These are phyloP conservation scores for Exophiala phaeomuriformis DNA, from an alignment of 2,329 filamentous ascomycete genomes.

Conservation along the genomic window DNA sequence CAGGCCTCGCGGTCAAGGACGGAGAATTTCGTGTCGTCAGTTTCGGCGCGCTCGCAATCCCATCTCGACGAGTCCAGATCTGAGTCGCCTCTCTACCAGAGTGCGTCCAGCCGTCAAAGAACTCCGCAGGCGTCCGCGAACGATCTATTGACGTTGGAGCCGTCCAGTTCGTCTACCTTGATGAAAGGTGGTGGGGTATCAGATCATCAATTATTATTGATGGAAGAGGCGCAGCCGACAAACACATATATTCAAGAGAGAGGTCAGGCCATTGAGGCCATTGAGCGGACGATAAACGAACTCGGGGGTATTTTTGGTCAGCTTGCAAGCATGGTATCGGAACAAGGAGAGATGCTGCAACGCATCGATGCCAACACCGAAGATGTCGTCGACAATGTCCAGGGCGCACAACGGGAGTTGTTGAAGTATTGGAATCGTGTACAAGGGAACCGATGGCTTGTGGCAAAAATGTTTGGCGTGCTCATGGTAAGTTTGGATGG, in stretches of 20 bases:
- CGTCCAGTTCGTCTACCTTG: conserved; percentile 46
- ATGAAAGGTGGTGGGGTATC: conserved; percentile 51
- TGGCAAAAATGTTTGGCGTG: conserved; percentile 74
- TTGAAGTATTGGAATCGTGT: conserved; percentile 96
- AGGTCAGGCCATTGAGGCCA: conserved; percentile 92
- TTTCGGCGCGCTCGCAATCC: conserved; percentile 66
- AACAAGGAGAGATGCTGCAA: conserved; percentile 97
- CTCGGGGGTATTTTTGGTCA: conserved; percentile 90
- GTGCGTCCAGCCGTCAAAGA: conserved; percentile 51
- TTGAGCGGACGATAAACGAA: conserved; percentile 90
- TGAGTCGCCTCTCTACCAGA: conserved; percentile 79
- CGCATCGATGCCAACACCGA: conserved; percentile 86
- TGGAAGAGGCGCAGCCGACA: conserved; percentile 81
- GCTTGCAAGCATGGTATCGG: conserved; percentile 90
- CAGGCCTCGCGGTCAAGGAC: conserved; percentile 86
- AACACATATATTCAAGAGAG: conserved; percentile 90
- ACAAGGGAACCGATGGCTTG: conserved; percentile 89
- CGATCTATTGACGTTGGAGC: conserved; percentile 78
- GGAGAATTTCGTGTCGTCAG: conserved; percentile 91
- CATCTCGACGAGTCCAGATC: conserved; percentile 60
- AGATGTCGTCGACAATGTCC: conserved; percentile 96
- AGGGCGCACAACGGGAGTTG: conserved; percentile 87
- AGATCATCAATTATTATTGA: conserved; percentile 81
- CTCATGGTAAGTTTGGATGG: conserved; percentile 55
- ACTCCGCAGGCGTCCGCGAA: conserved; percentile 52